Percentiles rank a stretch among this genome's conserved stretches.
These are phyloP conservation scores for Neoscytalidium dimidiatum DNA, from an alignment of 2,329 filamentous ascomycete genomes.

Conservation along the genomic window DNA sequence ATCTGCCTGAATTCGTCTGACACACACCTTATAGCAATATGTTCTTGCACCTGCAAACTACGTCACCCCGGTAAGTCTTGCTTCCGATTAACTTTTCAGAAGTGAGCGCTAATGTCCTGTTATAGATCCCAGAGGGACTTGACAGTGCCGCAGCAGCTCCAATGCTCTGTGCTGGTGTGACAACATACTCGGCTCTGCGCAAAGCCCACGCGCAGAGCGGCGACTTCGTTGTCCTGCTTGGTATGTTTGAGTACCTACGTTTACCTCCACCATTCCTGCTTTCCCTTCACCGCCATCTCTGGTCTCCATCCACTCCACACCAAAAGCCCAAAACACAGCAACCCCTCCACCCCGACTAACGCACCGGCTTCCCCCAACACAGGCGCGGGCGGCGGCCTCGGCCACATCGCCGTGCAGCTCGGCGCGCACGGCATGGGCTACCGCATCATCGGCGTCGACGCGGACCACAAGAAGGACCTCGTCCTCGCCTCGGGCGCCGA, in stretches of 20 bases:
- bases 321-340: too few species aligned
- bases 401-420: conserved; percentile 65
- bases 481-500: conserved; percentile 64
- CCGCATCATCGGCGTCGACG: conserved; percentile 67
- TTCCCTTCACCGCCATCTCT: background rate
- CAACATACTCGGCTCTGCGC: conserved; percentile 65
- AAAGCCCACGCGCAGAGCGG: conserved; percentile 62
- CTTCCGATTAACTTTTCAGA: background rate
- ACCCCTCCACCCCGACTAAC: conserved; percentile 26
- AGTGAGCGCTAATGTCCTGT: background rate
- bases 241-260: conserved; percentile 19
- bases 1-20: background rate
- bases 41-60: conserved; percentile 65
- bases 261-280: background rate
- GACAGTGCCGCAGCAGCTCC: conserved; percentile 64
- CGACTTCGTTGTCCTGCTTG: conserved; percentile 59
- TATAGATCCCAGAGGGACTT: conserved; percentile 58
- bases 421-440: conserved; percentile 62
- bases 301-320: background rate
- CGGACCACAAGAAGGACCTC: conserved; percentile 64
- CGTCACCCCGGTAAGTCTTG: conserved; percentile 62
- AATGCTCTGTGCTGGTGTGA: conserved; percentile 68
- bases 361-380: conserved; percentile 26
- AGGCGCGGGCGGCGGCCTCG: conserved; percentile 65
- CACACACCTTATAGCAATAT: conserved; percentile 56